phyloP scores from a whole-genome alignment of 2,329 filamentous ascomycete species.

The Tolypocladium amazonense region DNA sequence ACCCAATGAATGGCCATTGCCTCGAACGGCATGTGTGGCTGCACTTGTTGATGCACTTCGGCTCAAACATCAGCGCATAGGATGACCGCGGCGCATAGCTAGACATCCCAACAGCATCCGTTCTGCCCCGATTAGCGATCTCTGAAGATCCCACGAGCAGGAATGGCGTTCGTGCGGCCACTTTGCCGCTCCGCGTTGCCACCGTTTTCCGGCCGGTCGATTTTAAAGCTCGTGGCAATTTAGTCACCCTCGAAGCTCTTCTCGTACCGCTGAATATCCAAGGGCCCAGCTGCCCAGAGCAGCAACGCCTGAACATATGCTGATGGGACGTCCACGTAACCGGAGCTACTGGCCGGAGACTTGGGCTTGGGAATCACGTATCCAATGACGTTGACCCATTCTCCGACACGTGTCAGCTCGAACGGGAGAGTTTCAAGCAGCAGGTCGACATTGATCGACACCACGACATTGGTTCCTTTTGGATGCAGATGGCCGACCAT shows the following conservation, averaged over 20 bases:
- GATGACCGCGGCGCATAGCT: neutral
- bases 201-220: neutral
- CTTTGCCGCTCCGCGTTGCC: neutral
- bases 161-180: neutral
- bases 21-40: neutral
- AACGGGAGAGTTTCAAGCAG: conserved; percentile 54
- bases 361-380: conserved; percentile 44
- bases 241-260: conserved; percentile 33
- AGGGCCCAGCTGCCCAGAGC: conserved; percentile 64
- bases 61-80: neutral
- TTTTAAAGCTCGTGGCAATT: too few relatives aligned
- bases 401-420: conserved; percentile 58
- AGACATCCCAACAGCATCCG: neutral
- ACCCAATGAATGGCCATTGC: conserved; percentile 9
- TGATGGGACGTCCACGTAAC: conserved; percentile 2
- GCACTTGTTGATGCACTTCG: conserved; percentile 6
- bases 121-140: neutral
- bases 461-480: conserved; percentile 30
- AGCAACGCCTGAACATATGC: conserved; percentile 61
- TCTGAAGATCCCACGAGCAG: neutral
- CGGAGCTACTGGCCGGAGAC: conserved; percentile 2
- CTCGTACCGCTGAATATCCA: conserved; percentile 66
- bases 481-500: conserved; percentile 60
- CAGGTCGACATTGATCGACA: conserved; percentile 60
- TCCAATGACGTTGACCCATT: conserved; percentile 84